Conservation (phyloP, 768 basidiomycete species). For the Boletus coccyginus region DNA sequence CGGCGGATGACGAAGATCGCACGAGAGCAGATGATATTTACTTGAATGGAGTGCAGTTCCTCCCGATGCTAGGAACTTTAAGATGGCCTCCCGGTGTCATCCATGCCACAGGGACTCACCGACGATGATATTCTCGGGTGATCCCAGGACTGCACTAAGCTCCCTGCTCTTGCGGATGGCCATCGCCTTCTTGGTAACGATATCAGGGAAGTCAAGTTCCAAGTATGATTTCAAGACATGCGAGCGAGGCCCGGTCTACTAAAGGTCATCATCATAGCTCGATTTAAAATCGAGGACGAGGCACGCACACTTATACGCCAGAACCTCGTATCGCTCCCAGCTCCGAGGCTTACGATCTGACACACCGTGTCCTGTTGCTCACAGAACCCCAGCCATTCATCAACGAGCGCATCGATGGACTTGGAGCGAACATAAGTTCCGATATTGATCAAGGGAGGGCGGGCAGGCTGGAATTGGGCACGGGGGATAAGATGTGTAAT, state of each 20-base stretch:
- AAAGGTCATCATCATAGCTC: conserved; percentile 8
- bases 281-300: not conserved
- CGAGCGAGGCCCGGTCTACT: conserved; percentile 55
- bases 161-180: conserved; percentile 66
- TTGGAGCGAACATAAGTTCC: conserved; percentile 87
- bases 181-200: conserved; percentile 82
- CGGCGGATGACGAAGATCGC: conserved; percentile 69
- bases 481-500: conserved; percentile 65
- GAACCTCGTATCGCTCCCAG: conserved; percentile 94
- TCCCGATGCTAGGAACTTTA: conserved; percentile 11
- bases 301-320: conserved; percentile 81
- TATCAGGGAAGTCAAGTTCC: conserved; percentile 89
- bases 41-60: conserved; percentile 37
- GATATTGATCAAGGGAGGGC: conserved; percentile 91
- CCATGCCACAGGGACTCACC: conserved; percentile 10
- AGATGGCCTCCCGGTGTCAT: not conserved
- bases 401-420: conserved; percentile 75
- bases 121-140: conserved; percentile 14
- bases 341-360: conserved; percentile 93
- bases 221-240: conserved; percentile 60
- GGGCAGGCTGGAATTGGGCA: conserved; percentile 52
- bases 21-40: conserved; percentile 58
- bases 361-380: conserved; percentile 44
- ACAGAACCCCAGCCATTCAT: conserved; percentile 56
- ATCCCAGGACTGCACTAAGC: conserved; percentile 19